phyloP scores from a whole-genome alignment of 306 rosid species.

The Lablab purpureus region DNA sequence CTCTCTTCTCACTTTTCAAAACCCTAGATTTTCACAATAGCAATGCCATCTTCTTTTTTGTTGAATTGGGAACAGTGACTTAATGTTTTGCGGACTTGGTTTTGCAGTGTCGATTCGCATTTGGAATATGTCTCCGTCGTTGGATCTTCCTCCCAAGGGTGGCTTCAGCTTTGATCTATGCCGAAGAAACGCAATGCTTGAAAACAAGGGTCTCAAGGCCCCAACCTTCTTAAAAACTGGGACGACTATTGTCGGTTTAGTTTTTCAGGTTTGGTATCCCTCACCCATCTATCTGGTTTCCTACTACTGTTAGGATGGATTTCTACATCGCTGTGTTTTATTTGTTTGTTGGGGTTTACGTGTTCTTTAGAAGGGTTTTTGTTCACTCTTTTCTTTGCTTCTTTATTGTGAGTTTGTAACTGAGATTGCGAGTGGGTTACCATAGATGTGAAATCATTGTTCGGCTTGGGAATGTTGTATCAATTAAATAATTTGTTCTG shows the following conservation, averaged over 20 bases:
- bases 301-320: background rate
- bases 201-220: slow-evolving; percentile 66
- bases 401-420: background rate
- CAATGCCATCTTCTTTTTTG: background rate
- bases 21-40: background rate
- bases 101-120: slow-evolving; percentile 48
- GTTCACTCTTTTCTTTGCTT: background rate
- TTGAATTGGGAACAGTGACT: background rate
- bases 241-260: slow-evolving; percentile 87
- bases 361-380: background rate
- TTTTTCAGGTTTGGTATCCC: slow-evolving; percentile 65
- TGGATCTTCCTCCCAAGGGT: slow-evolving; percentile 84
- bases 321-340: background rate
- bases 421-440: background rate
- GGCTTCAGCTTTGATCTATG: slow-evolving; percentile 92
- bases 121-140: slow-evolving; percentile 59
- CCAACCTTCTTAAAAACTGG: slow-evolving; percentile 85
- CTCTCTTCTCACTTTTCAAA: background rate
- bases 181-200: slow-evolving; percentile 87
- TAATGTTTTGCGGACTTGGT: background rate
- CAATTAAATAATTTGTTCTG: slow-evolving; percentile 3
- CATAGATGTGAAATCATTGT: slow-evolving; percentile 9
- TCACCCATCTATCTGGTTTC: background rate
- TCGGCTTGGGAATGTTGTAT: slow-evolving; percentile 24
- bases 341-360: background rate